Base-by-base conservation (phyloP, 176 grass and related monocot genomes). In the Hsuehochloa calcarea region DNA sequence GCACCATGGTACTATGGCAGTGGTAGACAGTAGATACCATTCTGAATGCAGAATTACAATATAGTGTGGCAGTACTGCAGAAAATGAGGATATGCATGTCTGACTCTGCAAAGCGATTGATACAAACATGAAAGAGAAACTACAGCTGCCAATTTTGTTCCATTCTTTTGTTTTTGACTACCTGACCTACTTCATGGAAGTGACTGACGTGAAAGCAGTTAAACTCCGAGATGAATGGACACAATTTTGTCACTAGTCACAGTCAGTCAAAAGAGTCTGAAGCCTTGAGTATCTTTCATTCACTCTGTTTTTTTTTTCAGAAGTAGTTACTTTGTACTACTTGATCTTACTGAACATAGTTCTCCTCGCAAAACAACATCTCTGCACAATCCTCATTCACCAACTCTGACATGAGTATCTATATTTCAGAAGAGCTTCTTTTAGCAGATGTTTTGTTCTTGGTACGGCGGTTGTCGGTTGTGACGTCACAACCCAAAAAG, bases 401-500 rank as follows among this genome's bases (percentile, higher is more conserved):
- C 71, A 70, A 5, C 76, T 52, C 63, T 14, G 10, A 16, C 46
- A 13, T 8, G 35, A 44, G 68, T 34, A 35, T 64, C 55, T 51
- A 20, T 8, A 17, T 13, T 63, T 58, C 38, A 69, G 15, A 50
- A 78, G 65, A 60, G 22, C 9, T 51, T n/a, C 31, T 55, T 71
- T 54, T 12, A 20, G 8, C 40, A 80, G 22, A 15, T 23, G 78
- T 23, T 23, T 51, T 81, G 69, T 23, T 74, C 43, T 79, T 82
- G 38, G 78, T 81, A 50, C 61, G 78, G 85, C 82, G 67, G 84
- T 61, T 58, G 78, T 68, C 49, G 27, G 78, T 68, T 46, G 20
- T 38, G 50, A 58, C 78, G 44, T 82, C 85, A 37, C 19, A 43
- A 45, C 49, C 3, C 17, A 25, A 9, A 62, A 85, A 15, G 31